These are phyloP conservation scores for Paramecium biaurelia DNA, from an alignment of 73 alveolate genomes.

Conservation along the genomic window DNA sequence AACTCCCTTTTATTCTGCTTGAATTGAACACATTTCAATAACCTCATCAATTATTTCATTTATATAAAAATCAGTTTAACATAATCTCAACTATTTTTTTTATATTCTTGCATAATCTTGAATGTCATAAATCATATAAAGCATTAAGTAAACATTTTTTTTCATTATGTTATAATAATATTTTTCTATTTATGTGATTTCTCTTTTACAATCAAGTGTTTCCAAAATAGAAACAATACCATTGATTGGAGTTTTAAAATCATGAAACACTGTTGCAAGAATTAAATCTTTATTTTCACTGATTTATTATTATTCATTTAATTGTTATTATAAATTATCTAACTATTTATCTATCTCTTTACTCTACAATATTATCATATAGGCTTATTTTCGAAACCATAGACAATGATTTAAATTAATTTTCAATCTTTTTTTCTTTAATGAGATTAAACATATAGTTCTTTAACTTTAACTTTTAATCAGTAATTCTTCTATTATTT, in stretches of 20 bases:
- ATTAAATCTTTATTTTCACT: constrained; percentile 26
- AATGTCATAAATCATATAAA: constrained; percentile 59
- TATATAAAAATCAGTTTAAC: not conserved
- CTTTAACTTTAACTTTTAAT: not conserved
- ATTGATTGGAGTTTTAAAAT: constrained; percentile 60
- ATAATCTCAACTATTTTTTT: constrained; percentile 28
- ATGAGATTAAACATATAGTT: not conserved
- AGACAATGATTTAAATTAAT: not conserved
- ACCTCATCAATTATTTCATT: constrained; percentile 31
- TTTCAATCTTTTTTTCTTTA: not conserved
- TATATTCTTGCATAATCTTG: constrained; percentile 51
- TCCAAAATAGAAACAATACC: constrained; percentile 43
- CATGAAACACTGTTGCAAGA: constrained; percentile 51
- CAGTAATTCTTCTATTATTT: not conserved
- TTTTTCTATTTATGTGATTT: not conserved
- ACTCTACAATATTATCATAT: not conserved
- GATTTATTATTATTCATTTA: not conserved
- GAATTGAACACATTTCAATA: not conserved
- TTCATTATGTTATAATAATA: not conserved
- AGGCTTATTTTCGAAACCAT: not conserved
- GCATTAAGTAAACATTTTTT: constrained; percentile 34
- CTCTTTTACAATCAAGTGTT: not conserved
- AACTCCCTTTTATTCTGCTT: constrained; percentile 30
- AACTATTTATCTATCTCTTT: not conserved
- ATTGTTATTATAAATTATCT: not conserved